Evolutionary conservation across 148 eudicot genomes (phyloP).

Genomic region (Cornus suecica): DNA sequence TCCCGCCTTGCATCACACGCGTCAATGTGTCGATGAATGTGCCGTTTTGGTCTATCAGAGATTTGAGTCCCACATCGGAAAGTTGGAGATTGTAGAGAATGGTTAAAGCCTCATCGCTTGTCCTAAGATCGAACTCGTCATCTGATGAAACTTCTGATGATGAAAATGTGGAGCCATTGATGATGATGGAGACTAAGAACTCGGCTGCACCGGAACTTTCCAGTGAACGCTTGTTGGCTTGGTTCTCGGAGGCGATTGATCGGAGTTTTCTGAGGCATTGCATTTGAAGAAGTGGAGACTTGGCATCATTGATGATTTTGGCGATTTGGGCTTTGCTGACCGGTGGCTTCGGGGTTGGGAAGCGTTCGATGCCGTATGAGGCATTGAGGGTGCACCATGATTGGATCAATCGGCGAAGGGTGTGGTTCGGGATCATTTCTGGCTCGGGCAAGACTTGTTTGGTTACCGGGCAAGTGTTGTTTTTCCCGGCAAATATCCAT

Average conservation of each 20-base stretch:
- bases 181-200: slow-evolving; percentile 40
- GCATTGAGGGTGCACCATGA: slow-evolving; percentile 88
- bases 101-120: slow-evolving; percentile 46
- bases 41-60: slow-evolving; percentile 18
- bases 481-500: slow-evolving; percentile 50
- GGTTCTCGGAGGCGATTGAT: slow-evolving; percentile 45
- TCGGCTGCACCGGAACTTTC: slow-evolving; percentile 49
- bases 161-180: neutral
- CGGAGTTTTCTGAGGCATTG: slow-evolving; percentile 34
- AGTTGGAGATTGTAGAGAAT: slow-evolving; percentile 46
- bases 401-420: slow-evolving; percentile 71
- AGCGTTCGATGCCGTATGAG: slow-evolving; percentile 53
- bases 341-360: slow-evolving; percentile 69
- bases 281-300: slow-evolving; percentile 12
- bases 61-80: slow-evolving; percentile 34
- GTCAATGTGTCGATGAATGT: slow-evolving; percentile 32
- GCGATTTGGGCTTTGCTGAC: slow-evolving; percentile 34
- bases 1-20: slow-evolving; percentile 31
- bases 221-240: slow-evolving; percentile 49
- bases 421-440: slow-evolving; percentile 74
- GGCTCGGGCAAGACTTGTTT: slow-evolving; percentile 44
- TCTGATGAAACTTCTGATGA: neutral
- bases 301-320: slow-evolving; percentile 47
- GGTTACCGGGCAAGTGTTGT: slow-evolving; percentile 65
- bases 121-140: slow-evolving; percentile 14